A percentile compares a stretch with the other conserved stretches of the same genome.
phyloP scores from a whole-genome alignment of 2,329 filamentous ascomycete genomes.

The Ophiocordyceps sinensis region DNA sequence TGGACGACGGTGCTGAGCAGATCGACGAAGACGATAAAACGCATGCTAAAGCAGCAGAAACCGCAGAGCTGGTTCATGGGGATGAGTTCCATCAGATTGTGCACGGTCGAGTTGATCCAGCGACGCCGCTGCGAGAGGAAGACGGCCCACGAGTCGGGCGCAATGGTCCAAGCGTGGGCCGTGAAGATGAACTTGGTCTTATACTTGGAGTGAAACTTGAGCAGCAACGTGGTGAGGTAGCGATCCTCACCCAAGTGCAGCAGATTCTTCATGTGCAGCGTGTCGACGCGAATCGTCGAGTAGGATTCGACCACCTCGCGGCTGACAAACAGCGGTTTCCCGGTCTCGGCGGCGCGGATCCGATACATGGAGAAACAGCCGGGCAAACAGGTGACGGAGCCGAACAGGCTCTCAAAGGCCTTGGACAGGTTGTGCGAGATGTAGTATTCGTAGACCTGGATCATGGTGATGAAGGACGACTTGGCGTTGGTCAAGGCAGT shows the following conservation, averaged over 20 bases:
- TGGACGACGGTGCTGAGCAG: slow-evolving; percentile 83
- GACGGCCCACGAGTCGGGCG: slow-evolving; percentile 83
- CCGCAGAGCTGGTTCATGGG: slow-evolving; percentile 88
- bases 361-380: slow-evolving; percentile 99
- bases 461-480: slow-evolving; percentile 91
- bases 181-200: slow-evolving; percentile 96
- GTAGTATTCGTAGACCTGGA: slow-evolving; percentile 99
- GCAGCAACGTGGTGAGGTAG: slow-evolving; percentile 83
- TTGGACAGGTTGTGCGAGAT: slow-evolving; percentile 96
- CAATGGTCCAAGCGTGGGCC: slow-evolving; percentile 93
- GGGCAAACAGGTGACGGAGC: slow-evolving; percentile 90
- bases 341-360: slow-evolving; percentile 82
- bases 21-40: slow-evolving; percentile 92
- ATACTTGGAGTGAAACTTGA: slow-evolving; percentile 86
- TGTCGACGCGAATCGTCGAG: slow-evolving; percentile 88
- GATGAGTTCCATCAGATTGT: slow-evolving; percentile 93
- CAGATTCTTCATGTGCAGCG: slow-evolving; percentile 96
- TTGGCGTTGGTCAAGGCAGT: slow-evolving; percentile 89
- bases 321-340: slow-evolving; percentile 93
- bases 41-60: slow-evolving; percentile 99
- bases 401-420: slow-evolving; percentile 94
- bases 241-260: slow-evolving; percentile 95
- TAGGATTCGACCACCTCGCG: slow-evolving; percentile 81
- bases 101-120: slow-evolving; percentile 99
- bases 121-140: slow-evolving; percentile 97